Base-by-base conservation (phyloP, 352 stramenopile species). In the Pythium utonaiense region DNA sequence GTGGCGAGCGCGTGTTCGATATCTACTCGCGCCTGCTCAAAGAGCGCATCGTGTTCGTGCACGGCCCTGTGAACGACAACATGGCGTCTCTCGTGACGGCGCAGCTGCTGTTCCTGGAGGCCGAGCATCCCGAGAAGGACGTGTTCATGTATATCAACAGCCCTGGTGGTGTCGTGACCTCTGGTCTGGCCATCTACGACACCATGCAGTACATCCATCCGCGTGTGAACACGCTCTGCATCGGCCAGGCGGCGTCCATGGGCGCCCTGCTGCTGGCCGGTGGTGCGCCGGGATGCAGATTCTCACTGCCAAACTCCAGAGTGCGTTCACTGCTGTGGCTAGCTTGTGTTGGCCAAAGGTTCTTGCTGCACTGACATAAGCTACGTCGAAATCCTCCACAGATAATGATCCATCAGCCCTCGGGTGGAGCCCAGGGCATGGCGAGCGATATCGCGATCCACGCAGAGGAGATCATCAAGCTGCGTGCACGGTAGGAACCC, bases 71-170 rank as follows among this genome's bases (percentile, higher is more conserved):
- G 57, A 85, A 93, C 61, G 86, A 95, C 71, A 78, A 78, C 60
- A 88, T 93, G 80, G 82, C 86, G 52, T 91, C 82, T 53, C 57
- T 93, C 38, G 82, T 93, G 62, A 93, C 86, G 9, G 83, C 86
- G 52, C 86, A 95, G 67, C 69, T 95, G 62, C 76, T 99, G 60
- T 99, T 98, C 74, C 83, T 99, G 64, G 96, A 97, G 71, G 89
- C 87, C 21, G 97, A 99, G 78, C 89, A 98, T 70, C 90, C 86
- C 13, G 91, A 96, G 50, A 98, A 99, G 80, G 96, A 98, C 60
- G 97, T 99, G 66, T 98, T 97, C 77, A 93, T 99, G 69, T 99
- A 99, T 80, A 98, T 99, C 66, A 99, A 99, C 80, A 98, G 89
- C 66, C 97, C 97, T 25, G 96, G 97, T 41, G 97, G 97, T 41